Evolutionary conservation across 148 eudicot species (phyloP).

Genomic region (Arbutus unedo): DNA sequence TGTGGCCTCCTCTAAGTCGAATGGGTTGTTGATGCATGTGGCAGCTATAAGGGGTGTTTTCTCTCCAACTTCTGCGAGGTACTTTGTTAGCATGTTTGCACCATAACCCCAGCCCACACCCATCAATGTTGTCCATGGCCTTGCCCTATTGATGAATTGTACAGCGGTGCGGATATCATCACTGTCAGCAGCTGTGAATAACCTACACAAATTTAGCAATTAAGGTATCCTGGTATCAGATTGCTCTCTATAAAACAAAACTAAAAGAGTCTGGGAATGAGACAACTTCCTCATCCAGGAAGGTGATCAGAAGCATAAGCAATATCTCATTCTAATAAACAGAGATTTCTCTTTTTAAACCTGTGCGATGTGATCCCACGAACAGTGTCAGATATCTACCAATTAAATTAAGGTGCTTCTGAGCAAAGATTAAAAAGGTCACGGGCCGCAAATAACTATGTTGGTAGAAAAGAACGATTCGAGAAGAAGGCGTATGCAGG

Average conservation of each 20-base stretch:
- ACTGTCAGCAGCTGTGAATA: slow-evolving; percentile 98
- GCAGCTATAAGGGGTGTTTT: slow-evolving; percentile 92
- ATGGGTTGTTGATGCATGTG: slow-evolving; percentile 91
- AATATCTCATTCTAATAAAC: neutral
- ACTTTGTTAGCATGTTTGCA: slow-evolving; percentile 93
- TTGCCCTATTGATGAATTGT: slow-evolving; percentile 62
- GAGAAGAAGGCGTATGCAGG: neutral
- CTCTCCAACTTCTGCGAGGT: slow-evolving; percentile 87
- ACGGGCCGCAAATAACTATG: neutral
- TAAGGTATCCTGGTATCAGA: slow-evolving; percentile 31
- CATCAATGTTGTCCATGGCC: slow-evolving; percentile 89
- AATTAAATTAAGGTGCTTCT: neutral
- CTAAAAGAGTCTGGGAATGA: neutral
- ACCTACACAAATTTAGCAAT: slow-evolving; percentile 58
- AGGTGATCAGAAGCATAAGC: neutral
- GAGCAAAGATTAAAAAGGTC: neutral
- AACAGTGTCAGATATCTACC: neutral
- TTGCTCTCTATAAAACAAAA: slow-evolving; percentile 9
- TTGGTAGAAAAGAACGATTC: neutral
- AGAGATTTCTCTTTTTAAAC: neutral
- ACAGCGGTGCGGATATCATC: slow-evolving; percentile 87
- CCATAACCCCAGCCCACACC: slow-evolving; percentile 96
- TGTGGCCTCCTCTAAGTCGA: slow-evolving; percentile 79
- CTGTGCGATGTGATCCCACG: neutral
- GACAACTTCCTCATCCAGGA: neutral